Conservation (phyloP, 352 stramenopile species). For the Aphanomyces stellatus region DNA sequence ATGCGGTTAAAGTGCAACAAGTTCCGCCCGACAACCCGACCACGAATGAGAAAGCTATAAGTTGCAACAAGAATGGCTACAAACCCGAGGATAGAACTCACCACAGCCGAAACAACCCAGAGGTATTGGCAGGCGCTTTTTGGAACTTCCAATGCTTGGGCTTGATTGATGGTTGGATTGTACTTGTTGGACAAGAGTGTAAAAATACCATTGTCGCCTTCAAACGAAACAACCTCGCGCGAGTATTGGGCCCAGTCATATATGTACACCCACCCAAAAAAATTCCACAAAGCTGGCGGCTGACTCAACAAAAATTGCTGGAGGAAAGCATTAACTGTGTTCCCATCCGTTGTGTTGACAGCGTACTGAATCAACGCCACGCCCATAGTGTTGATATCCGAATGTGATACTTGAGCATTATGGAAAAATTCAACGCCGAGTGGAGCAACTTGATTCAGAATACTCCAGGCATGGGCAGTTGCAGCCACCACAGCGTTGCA, state of each 20-base stretch:
- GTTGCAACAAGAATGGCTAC: not conserved
- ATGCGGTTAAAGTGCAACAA: not conserved
- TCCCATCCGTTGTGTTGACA: not conserved
- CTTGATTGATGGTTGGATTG: not conserved
- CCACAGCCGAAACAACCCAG: not conserved
- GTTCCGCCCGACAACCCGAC: not conserved
- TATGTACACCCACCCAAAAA: constrained; percentile 12
- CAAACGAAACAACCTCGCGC: constrained; percentile 9
- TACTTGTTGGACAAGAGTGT: not conserved
- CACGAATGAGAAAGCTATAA: not conserved
- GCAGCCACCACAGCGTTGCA: no score
- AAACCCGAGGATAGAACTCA: not conserved
- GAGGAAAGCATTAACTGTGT: not conserved
- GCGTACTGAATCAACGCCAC: not conserved
- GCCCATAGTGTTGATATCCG: not conserved
- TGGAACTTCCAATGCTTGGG: not conserved
- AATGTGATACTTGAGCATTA: not conserved
- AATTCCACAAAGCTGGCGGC: not conserved
- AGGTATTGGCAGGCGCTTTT: not conserved
- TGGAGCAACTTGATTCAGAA: no score
- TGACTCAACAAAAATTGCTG: not conserved
- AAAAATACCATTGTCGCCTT: not conserved
- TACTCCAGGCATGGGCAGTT: no score
- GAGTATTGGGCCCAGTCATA: not conserved
- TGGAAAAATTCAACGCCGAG: no score